phyloP scores from a whole-genome alignment of 2,329 filamentous ascomycete species.

The Aureobasidium sp. region DNA sequence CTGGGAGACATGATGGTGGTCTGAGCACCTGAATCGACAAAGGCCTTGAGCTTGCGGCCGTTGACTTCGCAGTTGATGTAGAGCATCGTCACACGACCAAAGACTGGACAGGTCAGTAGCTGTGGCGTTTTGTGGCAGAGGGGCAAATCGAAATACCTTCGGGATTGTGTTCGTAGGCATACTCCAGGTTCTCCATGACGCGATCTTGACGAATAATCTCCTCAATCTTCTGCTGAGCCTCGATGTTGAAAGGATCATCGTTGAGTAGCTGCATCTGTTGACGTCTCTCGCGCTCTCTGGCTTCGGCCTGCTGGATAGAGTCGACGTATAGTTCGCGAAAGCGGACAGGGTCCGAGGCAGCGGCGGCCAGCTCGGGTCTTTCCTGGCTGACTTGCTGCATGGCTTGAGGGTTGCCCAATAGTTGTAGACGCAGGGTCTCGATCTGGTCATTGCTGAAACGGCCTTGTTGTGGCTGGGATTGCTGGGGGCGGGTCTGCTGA shows the following conservation, averaged over 20 bases:
- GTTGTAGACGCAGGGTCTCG: slow-evolving; percentile 76
- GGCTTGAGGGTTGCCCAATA: slow-evolving; percentile 70
- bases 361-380: slow-evolving; percentile 69
- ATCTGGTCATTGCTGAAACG: slow-evolving; percentile 42
- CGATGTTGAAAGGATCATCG: slow-evolving; percentile 87
- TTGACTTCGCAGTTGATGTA: slow-evolving; percentile 97
- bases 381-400: slow-evolving; percentile 63
- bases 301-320: slow-evolving; percentile 62
- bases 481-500: slow-evolving; percentile 30
- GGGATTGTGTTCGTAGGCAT: slow-evolving; percentile 93
- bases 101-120: slow-evolving; percentile 53
- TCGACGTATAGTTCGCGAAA: slow-evolving; percentile 68
- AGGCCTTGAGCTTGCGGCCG: slow-evolving; percentile 81
- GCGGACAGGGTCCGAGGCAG: slow-evolving; percentile 64
- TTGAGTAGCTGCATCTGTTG: slow-evolving; percentile 80
- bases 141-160: slow-evolving; percentile 57
- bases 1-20: slow-evolving; percentile 97
- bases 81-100: slow-evolving; percentile 90
- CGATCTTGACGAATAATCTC: slow-evolving; percentile 94
- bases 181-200: slow-evolving; percentile 91
- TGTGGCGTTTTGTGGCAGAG: background rate
- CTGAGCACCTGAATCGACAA: slow-evolving; percentile 95
- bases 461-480: slow-evolving; percentile 19
- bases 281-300: slow-evolving; percentile 68
- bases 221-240: slow-evolving; percentile 85